Base-by-base conservation (phyloP, 495 filamentous ascomycete species). In the Aspergillus cavernicola region DNA sequence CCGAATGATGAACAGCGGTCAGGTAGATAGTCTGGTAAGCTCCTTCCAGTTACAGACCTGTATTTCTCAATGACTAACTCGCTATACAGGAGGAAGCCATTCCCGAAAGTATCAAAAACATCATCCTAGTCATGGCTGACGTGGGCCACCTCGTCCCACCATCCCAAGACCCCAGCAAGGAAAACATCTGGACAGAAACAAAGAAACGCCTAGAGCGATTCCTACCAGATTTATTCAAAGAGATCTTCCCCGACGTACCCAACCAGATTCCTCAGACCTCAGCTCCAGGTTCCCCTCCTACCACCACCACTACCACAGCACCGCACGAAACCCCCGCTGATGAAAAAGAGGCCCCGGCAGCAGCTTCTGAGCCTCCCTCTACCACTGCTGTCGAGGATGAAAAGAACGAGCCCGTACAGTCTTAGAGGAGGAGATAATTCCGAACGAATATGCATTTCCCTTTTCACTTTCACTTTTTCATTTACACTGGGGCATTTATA, bases 71-170 rank as follows among this genome's bases (percentile, higher is more conserved):
- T 29, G 4, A 31, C 52, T 58, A 20, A 50, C 38, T 16, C 22
- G 10, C 6, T 29, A 8, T 60, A 49, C 57, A 92, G 86, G 90
- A 95, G 69, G 92, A 97, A 75, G 92, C 93, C 24, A 89, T 99
- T 3, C 89, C 91, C 4, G 95, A 99, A 66, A 90, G 87, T 59
- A 72, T 99, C 55, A 99, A 97, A 71, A 99, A 99, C 56, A 90
- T 97, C 46, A 76, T 99, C 12, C 78, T 97, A 12, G 92, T 99
- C 58, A 97, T 99, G 93, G 83, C 89, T 2, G 90, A 83, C 64
- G 90, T 85, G 33, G 92, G 89, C 24, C 92, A 89, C 58, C 81
- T 99, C 6, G 84, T 89, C 0, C 86, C 90, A 6, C 82, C 82
- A 28, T 62, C 66, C 7, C 66, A 72, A 53, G 69, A 75, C 40